Conservation (phyloP, 306 rosid species). For the Abrus precatorius region DNA sequence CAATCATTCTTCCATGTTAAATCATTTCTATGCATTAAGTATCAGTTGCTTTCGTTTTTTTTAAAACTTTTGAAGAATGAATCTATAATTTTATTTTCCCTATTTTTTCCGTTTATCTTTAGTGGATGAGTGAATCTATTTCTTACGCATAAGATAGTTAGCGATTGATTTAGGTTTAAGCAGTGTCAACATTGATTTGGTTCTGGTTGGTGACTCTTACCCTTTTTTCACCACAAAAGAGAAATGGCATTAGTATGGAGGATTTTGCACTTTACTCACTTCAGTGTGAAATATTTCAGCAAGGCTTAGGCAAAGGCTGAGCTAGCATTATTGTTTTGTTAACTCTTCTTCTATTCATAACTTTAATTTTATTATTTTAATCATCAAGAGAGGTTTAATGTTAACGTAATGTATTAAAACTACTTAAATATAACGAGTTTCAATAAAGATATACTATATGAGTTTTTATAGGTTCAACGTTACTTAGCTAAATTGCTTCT, state of each 20-base stretch:
- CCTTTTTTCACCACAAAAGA: constrained; percentile 10
- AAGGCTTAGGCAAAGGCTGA: background rate
- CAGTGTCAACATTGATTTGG: constrained; percentile 44
- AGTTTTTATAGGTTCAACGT: no score
- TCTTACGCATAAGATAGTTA: background rate
- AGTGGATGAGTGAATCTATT: constrained; percentile 1
- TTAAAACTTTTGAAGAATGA: background rate
- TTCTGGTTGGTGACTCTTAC: constrained; percentile 46
- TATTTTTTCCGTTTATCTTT: background rate
- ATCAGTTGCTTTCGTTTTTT: background rate
- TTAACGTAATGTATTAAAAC: no score
- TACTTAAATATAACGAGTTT: no score
- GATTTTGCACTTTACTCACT: constrained; percentile 25
- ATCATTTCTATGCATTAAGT: constrained; percentile 10
- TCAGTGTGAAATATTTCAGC: background rate
- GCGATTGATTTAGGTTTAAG: constrained; percentile 45
- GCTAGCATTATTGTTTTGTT: no score
- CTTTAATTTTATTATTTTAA: no score
- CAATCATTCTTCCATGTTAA: constrained; percentile 39
- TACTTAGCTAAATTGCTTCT: no score
- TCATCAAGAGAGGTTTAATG: no score
- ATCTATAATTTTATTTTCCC: background rate
- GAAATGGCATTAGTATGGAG: constrained; percentile 8
- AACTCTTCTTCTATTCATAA: no score
- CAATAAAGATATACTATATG: no score